Evolutionary conservation across 129 eudicot species (phyloP), one percentile per base, ranked within the genome.

Genomic region (Apium graveolens): DNA sequence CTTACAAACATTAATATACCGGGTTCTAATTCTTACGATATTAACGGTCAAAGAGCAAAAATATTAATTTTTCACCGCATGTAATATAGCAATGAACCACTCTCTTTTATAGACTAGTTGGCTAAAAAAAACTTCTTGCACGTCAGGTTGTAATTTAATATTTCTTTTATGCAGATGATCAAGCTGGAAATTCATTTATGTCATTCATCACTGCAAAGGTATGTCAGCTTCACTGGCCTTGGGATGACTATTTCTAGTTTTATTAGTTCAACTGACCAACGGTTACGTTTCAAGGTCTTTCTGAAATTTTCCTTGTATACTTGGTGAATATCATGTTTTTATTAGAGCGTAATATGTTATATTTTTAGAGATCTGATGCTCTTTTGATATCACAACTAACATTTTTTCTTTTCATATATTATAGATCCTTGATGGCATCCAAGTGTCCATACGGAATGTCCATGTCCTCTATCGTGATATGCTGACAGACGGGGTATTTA

Each of bases 151-250:
- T 80, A 48, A 76, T 79, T 79, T 73, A 55, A 16, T 70, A 34
- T 79, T 68, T 34, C 49, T 69, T 80, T 31, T 78, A 18, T 87
- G 89, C 92, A 95, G 98, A 90, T 83, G 89, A 92, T 87, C 91
- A 85, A 80, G 81, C 97, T 73, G 98, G 98, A 69, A 87, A 89
- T 70, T 91, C 97, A 68, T 95, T 91, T 84, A 86, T 86, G 45
- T 91, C 98, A 68, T 88, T 90, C 83, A 90, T 95, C 76, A 90
- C 98, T 78, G 97, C 97, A 29, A 93, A 88, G 97, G 98, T 93
- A 85, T 70, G 31, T 51, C 11, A 7, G 34, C 46, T 34, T 24
- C 20, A 24, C 31, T 11, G 5, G 21, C 20, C 16, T 46, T 49
- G 20, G 13, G 77, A 43, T 31, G 24, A 31, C 38, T 63, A 57